These are phyloP conservation scores for Wickerhamomyces sp. DNA, from an alignment of 1,139 yeast species.

Conservation along the genomic window DNA sequence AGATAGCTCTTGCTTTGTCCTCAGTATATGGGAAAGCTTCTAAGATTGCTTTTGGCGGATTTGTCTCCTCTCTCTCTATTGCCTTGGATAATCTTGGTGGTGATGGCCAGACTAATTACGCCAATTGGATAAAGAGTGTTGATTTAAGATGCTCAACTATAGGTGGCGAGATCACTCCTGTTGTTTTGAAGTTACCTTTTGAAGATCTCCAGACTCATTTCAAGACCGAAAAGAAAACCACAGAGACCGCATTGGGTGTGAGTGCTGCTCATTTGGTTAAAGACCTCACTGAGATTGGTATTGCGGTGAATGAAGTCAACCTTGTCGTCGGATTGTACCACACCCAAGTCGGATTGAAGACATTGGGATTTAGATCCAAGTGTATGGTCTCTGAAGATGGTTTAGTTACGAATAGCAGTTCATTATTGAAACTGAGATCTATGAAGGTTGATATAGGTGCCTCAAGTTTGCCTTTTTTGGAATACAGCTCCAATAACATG, in stretches of 20 bases:
- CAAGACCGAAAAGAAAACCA: background rate
- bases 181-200: background rate
- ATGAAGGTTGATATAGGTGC: background rate
- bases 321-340: too few relatives aligned
- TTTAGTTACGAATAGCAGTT: too few relatives aligned
- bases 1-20: conserved; percentile 22
- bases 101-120: background rate
- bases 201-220: background rate
- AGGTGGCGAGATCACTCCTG: conserved; percentile 1
- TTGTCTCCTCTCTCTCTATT: background rate
- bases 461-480: background rate
- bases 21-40: conserved; percentile 11
- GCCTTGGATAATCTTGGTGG: background rate
- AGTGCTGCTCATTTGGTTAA: too few relatives aligned
- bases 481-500: background rate
- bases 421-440: too few relatives aligned
- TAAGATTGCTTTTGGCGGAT: background rate
- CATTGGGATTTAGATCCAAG: too few relatives aligned
- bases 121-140: background rate
- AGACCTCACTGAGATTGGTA: too few relatives aligned
- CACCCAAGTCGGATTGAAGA: too few relatives aligned
- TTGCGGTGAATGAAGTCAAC: too few relatives aligned
- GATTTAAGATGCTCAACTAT: background rate
- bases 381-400: too few relatives aligned
- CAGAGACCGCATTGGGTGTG: background rate